Percentiles rank a stretch among this genome's conserved stretches.
These are phyloP conservation scores for Coprinellus micaceus DNA, from an alignment of 768 basidiomycete genomes.

Conservation along the genomic window DNA sequence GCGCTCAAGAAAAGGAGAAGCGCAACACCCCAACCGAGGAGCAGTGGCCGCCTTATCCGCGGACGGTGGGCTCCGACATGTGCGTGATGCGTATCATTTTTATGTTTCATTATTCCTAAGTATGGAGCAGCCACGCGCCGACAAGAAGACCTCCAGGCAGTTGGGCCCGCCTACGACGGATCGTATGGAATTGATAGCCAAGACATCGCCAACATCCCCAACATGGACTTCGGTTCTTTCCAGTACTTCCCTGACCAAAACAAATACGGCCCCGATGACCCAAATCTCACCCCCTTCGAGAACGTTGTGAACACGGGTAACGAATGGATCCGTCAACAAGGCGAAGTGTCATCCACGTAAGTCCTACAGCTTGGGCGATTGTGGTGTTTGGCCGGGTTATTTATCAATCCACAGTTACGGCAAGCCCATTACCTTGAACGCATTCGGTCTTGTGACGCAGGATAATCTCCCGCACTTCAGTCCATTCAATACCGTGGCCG, in stretches of 20 bases:
- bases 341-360: slow-evolving; percentile 41
- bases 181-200: slow-evolving; percentile 64
- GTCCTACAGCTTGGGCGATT: not conserved
- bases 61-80: slow-evolving; percentile 59
- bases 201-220: slow-evolving; percentile 55
- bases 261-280: slow-evolving; percentile 46
- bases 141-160: slow-evolving; percentile 33
- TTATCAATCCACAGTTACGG: slow-evolving; percentile 40
- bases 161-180: slow-evolving; percentile 57
- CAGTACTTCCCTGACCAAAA: slow-evolving; percentile 70
- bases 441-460: slow-evolving; percentile 63
- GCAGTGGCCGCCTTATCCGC: slow-evolving; percentile 43
- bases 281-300: slow-evolving; percentile 47
- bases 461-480: slow-evolving; percentile 50
- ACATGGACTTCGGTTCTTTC: slow-evolving; percentile 57
- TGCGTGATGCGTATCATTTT: slow-evolving; percentile 22
- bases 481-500: slow-evolving; percentile 53
- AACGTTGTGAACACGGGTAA: slow-evolving; percentile 48
- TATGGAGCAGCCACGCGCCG: slow-evolving; percentile 41
- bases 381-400: not conserved
- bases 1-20: slow-evolving; percentile 43
- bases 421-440: slow-evolving; percentile 53
- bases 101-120: not conserved
- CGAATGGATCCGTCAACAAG: slow-evolving; percentile 54
- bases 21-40: slow-evolving; percentile 24